Evolutionary conservation across 306 rosid species (phyloP), one percentile per base, ranked within the genome.

Genomic region (Leucaena leucocephala): DNA sequence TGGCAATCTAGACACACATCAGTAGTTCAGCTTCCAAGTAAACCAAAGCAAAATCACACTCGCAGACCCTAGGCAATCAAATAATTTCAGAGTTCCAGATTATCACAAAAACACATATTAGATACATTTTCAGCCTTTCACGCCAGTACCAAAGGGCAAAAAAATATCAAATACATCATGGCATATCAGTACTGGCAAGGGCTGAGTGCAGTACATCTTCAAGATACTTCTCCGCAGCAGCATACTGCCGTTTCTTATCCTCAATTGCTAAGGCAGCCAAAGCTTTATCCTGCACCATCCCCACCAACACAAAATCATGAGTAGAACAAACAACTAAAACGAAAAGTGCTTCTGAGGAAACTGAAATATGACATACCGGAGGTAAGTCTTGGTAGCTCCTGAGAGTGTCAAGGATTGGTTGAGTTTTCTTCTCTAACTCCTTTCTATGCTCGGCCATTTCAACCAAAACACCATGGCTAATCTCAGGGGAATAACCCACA

Each of bases 361-460:
- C 34, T 36, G 17, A 52, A 74, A 78, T 50, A 72, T 19, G 69
- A 68, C 80, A 81, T 86, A 94, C 97, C 69, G 97, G 97, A 50
- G 98, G 99, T 83, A 93, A 84, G 79, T 93, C 98, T 88, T 93
- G 98, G 89, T 93, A 93, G 83, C 98, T 93, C 83, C 98, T 83
- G 68, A 93, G 84, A 64, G 98, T 93, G 59, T 93, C 94, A 15
- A 91, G 92, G 78, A 93, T 90, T 43, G 99, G 99, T 89, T 93
- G 89, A 72, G 98, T 95, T 88, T 95, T 87, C 93, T 87, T 95
- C 84, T 92, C 99, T 67, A 92, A 82, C 70, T 93, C 99, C 86
- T 93, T 95, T 74, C 91, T 90, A 36, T 91, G 87, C 88, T 95
- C 99, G 8, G 91, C 98, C 90, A 75, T 91, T 82, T 91, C 98